Conservation (phyloP, 352 stramenopile genomes). For the Phytophthora macrochlamydospora region DNA sequence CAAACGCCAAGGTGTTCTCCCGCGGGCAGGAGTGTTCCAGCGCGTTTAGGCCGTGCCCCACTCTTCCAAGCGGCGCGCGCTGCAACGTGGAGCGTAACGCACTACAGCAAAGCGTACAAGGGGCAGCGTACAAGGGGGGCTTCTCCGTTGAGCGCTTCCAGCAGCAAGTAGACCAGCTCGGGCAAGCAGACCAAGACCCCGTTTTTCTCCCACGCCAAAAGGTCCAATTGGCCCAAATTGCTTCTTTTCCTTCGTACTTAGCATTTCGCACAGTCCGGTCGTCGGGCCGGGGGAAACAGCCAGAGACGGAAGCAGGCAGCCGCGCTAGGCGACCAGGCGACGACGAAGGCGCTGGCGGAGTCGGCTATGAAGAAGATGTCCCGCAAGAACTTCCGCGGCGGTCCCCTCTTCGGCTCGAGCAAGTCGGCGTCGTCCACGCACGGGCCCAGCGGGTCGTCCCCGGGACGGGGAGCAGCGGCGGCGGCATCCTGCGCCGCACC, state of each 20-base stretch:
- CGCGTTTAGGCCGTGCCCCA: neutral
- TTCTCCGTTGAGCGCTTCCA: too few relatives aligned
- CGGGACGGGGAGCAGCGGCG: slow-evolving; percentile 2
- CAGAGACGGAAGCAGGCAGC: neutral
- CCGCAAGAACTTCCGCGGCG: slow-evolving; percentile 67
- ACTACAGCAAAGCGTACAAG: neutral
- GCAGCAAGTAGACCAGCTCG: too few relatives aligned
- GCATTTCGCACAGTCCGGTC: neutral
- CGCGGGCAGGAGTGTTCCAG: neutral
- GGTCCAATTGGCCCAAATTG: neutral
- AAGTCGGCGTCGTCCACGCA: slow-evolving; percentile 22
- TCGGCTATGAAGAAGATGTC: slow-evolving; percentile 73
- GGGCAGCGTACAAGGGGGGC: too few relatives aligned
- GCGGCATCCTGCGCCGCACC: slow-evolving; percentile 29
- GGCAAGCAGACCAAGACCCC: neutral
- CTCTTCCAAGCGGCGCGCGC: neutral
- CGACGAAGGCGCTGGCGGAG: slow-evolving; percentile 23
- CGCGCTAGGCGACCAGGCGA: neutral
- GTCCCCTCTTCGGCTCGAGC: slow-evolving; percentile 42
- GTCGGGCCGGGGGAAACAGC: neutral
- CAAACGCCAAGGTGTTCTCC: neutral
- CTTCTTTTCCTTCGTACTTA: neutral
- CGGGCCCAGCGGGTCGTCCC: slow-evolving; percentile 21
- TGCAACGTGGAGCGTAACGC: neutral
- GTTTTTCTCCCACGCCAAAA: neutral